phyloP scores from a whole-genome alignment of 805 yeast species.

The Schizosaccharomyces osmophilus region DNA sequence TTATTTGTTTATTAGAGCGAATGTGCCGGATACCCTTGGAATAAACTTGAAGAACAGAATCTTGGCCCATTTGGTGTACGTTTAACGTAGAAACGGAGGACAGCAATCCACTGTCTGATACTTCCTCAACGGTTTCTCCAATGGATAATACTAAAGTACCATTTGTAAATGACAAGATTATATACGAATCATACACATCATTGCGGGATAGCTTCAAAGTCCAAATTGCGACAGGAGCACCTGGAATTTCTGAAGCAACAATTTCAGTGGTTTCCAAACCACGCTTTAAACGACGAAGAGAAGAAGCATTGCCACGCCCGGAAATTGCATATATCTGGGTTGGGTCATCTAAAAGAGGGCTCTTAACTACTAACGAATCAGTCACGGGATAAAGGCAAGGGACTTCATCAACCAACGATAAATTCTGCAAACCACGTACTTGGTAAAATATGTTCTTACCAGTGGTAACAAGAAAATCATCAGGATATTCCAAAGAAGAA shows the following conservation, averaged over 20 bases:
- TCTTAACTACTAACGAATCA: conserved; percentile 16
- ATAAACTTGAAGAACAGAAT: conserved; percentile 49
- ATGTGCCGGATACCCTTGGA: conserved; percentile 44
- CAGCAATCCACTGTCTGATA: conserved; percentile 37
- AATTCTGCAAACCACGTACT: conserved; percentile 21
- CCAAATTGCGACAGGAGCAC: conserved; percentile 35
- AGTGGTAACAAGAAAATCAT: conserved; percentile 11
- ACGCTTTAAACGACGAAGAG: conserved; percentile 25
- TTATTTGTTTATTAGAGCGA: conserved; percentile 13
- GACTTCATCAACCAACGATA: conserved; percentile 30
- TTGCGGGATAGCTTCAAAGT: conserved; percentile 26
- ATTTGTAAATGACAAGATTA: conserved; percentile 39
- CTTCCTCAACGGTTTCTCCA: conserved; percentile 61
- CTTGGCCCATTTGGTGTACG: conserved; percentile 40
- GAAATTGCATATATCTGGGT: conserved; percentile 19
- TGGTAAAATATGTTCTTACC: conserved; percentile 4
- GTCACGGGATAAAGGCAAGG: conserved; percentile 30
- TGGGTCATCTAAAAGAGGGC: conserved; percentile 11
- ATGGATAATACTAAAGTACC: conserved; percentile 51
- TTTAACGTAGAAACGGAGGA: conserved; percentile 35
- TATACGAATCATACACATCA: conserved; percentile 32
- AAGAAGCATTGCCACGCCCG: conserved; percentile 21
- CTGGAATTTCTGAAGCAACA: conserved; percentile 57
- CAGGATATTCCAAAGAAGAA: conserved; percentile 15
- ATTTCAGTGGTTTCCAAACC: conserved; percentile 38